Base-by-base conservation (phyloP, 2,329 filamentous ascomycete genomes). In the Diplocarpon rosae region DNA sequence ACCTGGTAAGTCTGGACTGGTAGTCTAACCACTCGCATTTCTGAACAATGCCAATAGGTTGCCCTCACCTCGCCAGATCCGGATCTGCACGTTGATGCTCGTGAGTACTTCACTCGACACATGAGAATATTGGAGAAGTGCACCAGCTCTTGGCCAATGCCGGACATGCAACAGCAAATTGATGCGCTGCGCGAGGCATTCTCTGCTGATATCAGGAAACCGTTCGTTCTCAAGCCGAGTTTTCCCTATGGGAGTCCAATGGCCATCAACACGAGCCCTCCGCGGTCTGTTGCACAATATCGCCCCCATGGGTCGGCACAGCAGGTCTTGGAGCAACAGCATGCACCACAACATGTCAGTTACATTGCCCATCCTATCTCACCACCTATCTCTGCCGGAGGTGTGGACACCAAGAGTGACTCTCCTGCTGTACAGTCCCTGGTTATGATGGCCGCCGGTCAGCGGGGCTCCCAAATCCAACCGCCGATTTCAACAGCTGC, bases 91-190 rank as follows among this genome's bases (percentile, higher is more conserved):
- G 70, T 73, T 0, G 87, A 95, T 62, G 86, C 90, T 5, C 76
- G 85, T 28, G 83, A 90, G 50, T 96, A 84, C 61, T 96, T 96
- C 59, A 84, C 86, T 2, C 76, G 90, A 38, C 89, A 95, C 57
- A 95, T 96, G 90, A 80, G 89, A 44, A 82, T 96, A 31, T 70
- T 96, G 46, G 90, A 96, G 63, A 81, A 79, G 52, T 92, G 88
- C 55, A 85, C 86, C 60, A 72, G 75, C 8, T 79, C 80, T 4
- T 93, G 86, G 83, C 83, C 86, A 1, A 87, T 93, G 75, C 83
- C 85, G 2, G 89, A 95, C 56, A 83, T 95, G 66, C 82, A 93
- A 61, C 81, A 80, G 42, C 88, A 95, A 63, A 87, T 96, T 52
- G 83, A 95, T 59, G 83, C 85, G 32, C 75, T 96, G 28, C 80